A percentile compares a stretch with the other conserved stretches of the same genome.
phyloP scores from a whole-genome alignment of 768 basidiomycete genomes.

The Naganishia vaughanmartiniae region DNA sequence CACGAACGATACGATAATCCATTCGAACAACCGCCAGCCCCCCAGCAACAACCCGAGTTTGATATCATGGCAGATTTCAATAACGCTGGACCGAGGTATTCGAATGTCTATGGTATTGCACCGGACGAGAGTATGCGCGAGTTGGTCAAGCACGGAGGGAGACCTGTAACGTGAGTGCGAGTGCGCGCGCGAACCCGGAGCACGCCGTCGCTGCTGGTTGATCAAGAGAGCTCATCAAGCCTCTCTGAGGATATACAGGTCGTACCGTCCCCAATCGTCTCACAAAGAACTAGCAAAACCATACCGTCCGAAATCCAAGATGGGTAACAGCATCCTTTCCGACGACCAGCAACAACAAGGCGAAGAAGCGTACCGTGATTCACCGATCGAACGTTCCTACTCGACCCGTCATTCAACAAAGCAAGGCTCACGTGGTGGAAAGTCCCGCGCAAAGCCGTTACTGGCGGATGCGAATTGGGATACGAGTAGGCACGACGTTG shows the following conservation, averaged over 20 bases:
- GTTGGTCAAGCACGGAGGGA: slow-evolving; percentile 14
- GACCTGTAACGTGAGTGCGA: slow-evolving; percentile 9
- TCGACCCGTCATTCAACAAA: slow-evolving; percentile 7
- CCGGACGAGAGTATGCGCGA: slow-evolving; percentile 20
- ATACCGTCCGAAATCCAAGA: slow-evolving; percentile 4
- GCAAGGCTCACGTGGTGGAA: neutral
- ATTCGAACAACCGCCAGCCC: neutral
- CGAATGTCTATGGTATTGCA: slow-evolving; percentile 21
- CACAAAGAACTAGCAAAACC: slow-evolving; percentile 17
- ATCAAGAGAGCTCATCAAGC: too few species aligned
- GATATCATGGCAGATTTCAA: slow-evolving; percentile 32
- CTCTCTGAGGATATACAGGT: neutral
- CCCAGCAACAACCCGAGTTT: slow-evolving; percentile 14
- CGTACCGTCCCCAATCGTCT: neutral
- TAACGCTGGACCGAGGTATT: slow-evolving; percentile 32
- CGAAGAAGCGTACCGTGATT: neutral
- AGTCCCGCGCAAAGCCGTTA: neutral
- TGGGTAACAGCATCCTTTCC: neutral
- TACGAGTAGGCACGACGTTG: slow-evolving; percentile 1
- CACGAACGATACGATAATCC: slow-evolving; percentile 19
- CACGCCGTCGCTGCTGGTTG: too few species aligned
- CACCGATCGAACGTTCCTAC: slow-evolving; percentile 19
- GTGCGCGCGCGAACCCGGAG: too few species aligned
- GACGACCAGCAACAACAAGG: neutral
- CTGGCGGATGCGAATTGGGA: slow-evolving; percentile 17